phyloP scores from a whole-genome alignment of 768 basidiomycete species.

The Lactifluus volemus region DNA sequence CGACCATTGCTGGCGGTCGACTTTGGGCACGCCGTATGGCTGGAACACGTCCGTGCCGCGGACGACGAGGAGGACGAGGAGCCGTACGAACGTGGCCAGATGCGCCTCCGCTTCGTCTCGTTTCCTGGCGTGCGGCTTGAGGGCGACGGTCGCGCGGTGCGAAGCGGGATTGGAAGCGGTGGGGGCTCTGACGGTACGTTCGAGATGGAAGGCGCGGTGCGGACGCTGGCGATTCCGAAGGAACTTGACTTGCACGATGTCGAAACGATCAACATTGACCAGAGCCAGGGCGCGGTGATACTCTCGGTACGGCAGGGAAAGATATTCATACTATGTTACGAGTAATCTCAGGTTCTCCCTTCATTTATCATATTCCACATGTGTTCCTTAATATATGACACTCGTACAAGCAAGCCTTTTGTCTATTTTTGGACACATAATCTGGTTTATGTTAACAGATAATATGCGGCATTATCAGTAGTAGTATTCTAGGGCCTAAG shows the following conservation, averaged over 20 bases:
- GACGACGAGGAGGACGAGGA: conserved; percentile 26
- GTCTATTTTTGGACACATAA: too few relatives aligned
- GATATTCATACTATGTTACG: conserved; percentile 68
- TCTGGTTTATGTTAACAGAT: too few relatives aligned
- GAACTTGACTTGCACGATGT: conserved; percentile 57
- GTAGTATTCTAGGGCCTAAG: too few relatives aligned
- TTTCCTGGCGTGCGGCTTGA: conserved; percentile 45
- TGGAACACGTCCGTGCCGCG: conserved; percentile 44
- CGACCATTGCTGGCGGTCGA: conserved; percentile 73
- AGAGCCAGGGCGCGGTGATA: conserved; percentile 65
- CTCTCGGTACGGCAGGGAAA: conserved; percentile 57
- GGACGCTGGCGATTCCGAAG: conserved; percentile 53
- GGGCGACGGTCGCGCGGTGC: conserved; percentile 25
- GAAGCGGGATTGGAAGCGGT: neutral
- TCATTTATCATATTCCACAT: neutral
- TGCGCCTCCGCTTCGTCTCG: conserved; percentile 59
- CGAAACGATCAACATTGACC: conserved; percentile 73
- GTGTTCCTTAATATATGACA: neutral
- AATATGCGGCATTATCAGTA: too few relatives aligned
- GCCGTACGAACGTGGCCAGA: conserved; percentile 28
- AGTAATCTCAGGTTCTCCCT: conserved; percentile 20
- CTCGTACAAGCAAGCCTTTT: too few relatives aligned
- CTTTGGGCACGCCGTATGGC: conserved; percentile 79
- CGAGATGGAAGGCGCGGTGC: conserved; percentile 36
- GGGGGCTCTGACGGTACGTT: conserved; percentile 26